A percentile compares a stretch with the other conserved stretches of the same genome.
Conservation (phyloP, 208 protist genomes). For the Trypanosomatidae sp. region DNA sequence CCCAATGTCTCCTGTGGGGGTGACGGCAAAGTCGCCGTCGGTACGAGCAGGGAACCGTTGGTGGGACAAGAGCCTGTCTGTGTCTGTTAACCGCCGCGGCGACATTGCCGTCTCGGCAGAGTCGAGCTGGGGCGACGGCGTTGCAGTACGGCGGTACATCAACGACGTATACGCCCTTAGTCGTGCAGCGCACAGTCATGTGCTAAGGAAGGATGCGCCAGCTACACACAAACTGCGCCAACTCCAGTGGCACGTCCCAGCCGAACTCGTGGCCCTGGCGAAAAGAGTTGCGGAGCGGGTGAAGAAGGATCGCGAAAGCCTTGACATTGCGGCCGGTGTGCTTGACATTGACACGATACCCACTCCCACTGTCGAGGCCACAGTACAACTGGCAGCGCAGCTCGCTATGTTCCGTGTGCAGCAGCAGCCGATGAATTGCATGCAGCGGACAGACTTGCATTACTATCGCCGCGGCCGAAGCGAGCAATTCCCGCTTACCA, state of each 20-base stretch:
- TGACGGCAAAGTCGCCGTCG: conserved; percentile 32
- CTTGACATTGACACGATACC: conserved; percentile 23
- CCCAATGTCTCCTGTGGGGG: conserved; percentile 36
- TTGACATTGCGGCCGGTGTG: conserved; percentile 51
- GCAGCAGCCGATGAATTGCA: conserved; percentile 46
- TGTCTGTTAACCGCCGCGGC: conserved; percentile 61
- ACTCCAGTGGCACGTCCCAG: conserved; percentile 52
- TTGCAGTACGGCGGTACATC: conserved; percentile 65
- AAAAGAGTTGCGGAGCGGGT: conserved; percentile 29
- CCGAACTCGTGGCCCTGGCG: conserved; percentile 38
- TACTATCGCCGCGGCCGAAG: conserved; percentile 72
- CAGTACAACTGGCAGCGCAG: conserved; percentile 41
- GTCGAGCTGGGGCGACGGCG: conserved; percentile 75
- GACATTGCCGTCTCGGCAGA: conserved; percentile 69
- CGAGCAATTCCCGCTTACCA: conserved; percentile 50
- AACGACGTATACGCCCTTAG: conserved; percentile 66
- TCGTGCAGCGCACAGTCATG: conserved; percentile 31
- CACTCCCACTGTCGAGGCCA: conserved; percentile 1
- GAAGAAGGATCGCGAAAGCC: conserved; percentile 33
- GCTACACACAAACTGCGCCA: conserved; percentile 39
- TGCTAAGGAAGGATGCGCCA: conserved; percentile 24
- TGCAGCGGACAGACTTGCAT: conserved; percentile 55
- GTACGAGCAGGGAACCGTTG: conserved; percentile 60
- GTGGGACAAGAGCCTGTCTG: conserved; percentile 90
- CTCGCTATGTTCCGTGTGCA: conserved; percentile 74